Evolutionary conservation across 495 filamentous ascomycete genomes (phyloP), one percentile per base, ranked within the genome.

Genomic region (Penicillium tannophilum): DNA sequence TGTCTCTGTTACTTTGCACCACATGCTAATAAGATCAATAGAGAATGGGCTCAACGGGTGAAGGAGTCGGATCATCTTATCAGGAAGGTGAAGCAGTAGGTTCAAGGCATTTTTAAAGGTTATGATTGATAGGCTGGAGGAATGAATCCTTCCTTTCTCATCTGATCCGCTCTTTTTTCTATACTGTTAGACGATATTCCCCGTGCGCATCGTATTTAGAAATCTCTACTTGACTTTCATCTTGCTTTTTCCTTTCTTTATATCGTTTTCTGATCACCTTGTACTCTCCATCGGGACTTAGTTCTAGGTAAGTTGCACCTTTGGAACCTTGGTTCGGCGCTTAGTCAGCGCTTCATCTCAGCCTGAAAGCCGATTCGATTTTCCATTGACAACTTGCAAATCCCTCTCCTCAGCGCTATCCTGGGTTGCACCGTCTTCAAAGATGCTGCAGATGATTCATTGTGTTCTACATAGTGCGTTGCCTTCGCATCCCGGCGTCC

Each of bases 21-120:
- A 52, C 30, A 33, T 58, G 23, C 58, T 74, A 59, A 73, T 67
- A 52, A 23, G 12, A 42, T 16, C 1, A 39, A 30, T 55, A 90
- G 88, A 49, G 89, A 92, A 77, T 92, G 88, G 88, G 89, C 89
- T 20, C 87, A 90, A 63, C 80, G 88, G 42, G 85, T 87, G 6
- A 80, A 79, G 66, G 80, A 80, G 55, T 73, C 76, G 4, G 84
- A 85, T 61, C 77, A 79, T 12, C 72, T 91, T 41, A 89, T 91
- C 55, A 79, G 76, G 63, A 88, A 84, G 65, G 60, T 65, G 30
- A 66, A 67, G 44, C 46, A 60, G 51, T 73, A 41, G 39, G 33
- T 1, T 3, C 9, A 36, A 11, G 28, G 28, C 28, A 28, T 28
- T 5, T 7, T 36, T 36, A 36, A 36, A 10, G 12, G 4, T 12